Percentiles rank a stretch among this genome's conserved stretches.
Evolutionary conservation across 2,329 filamentous ascomycete species (phyloP).

Genomic region (Penicillium sp.): DNA sequence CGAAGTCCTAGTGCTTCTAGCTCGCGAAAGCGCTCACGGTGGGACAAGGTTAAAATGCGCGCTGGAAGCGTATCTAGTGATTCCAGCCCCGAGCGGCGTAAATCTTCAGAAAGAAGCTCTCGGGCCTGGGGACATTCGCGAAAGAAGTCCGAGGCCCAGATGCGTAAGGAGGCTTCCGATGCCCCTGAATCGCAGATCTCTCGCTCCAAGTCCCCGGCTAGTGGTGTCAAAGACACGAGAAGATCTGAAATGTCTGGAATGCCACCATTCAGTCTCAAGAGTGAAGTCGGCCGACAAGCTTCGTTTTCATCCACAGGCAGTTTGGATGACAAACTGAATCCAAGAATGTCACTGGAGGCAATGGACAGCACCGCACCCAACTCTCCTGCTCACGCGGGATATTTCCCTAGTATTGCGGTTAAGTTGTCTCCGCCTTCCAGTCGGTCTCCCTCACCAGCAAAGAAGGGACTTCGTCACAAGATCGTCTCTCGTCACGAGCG

Average conservation of each 20-base stretch:
- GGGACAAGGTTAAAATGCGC: conserved; percentile 56
- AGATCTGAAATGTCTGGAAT: conserved; percentile 10
- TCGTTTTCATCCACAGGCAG: conserved; percentile 60
- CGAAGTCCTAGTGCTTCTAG: conserved; percentile 58
- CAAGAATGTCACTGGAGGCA: conserved; percentile 47
- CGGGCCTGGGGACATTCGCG: conserved; percentile 15
- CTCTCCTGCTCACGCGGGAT: conserved; percentile 44
- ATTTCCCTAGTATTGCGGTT: conserved; percentile 63
- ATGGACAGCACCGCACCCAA: conserved; percentile 50
- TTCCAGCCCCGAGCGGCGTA: conserved; percentile 52
- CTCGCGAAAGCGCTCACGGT: conserved; percentile 56
- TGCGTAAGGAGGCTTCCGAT: conserved; percentile 14
- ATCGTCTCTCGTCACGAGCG: conserved; percentile 46
- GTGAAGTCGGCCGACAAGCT: conserved; percentile 53
- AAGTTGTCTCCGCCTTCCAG: conserved; percentile 67
- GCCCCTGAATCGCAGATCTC: conserved; percentile 11
- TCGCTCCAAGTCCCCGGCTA: conserved; percentile 16
- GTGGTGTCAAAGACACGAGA: conserved; percentile 9
- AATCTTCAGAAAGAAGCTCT: conserved; percentile 12
- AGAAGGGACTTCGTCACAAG: conserved; percentile 56
- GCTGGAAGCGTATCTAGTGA: conserved; percentile 61
- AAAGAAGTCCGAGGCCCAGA: conserved; percentile 18
- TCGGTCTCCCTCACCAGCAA: conserved; percentile 64
- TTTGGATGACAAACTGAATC: conserved; percentile 36
- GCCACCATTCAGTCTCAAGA: conserved; percentile 14